Evolutionary conservation across 805 yeast genomes (phyloP).

Genomic region (Candida orba): DNA sequence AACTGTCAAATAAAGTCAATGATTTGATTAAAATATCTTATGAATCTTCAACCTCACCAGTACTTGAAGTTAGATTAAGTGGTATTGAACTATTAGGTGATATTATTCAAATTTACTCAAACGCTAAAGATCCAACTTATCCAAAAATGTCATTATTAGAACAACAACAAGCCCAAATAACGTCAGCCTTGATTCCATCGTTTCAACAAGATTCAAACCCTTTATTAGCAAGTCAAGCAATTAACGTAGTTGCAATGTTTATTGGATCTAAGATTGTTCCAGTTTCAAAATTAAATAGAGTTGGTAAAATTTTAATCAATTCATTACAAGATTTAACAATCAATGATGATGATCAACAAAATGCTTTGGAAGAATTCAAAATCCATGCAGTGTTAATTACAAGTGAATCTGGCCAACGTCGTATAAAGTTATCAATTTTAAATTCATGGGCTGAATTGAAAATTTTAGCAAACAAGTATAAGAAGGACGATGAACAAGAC

Average conservation of each 20-base stretch:
- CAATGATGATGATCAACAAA: constrained; percentile 16
- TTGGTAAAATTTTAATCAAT: constrained; percentile 56
- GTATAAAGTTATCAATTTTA: constrained; percentile 52
- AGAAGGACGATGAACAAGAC: constrained; percentile 22
- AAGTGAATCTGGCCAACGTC: constrained; percentile 34
- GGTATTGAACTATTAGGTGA: constrained; percentile 66
- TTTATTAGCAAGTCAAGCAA: constrained; percentile 66
- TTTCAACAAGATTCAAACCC: constrained; percentile 70
- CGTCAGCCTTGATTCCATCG: constrained; percentile 83
- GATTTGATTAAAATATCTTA: constrained; percentile 76
- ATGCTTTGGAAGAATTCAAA: constrained; percentile 26
- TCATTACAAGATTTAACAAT: constrained; percentile 51
- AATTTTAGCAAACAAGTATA: constrained; percentile 20
- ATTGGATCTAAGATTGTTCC: constrained; percentile 53
- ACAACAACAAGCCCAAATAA: constrained; percentile 92
- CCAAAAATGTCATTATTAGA: constrained; percentile 67
- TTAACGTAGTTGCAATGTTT: constrained; percentile 71
- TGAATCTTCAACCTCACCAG: constrained; percentile 69
- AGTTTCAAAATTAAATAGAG: constrained; percentile 41
- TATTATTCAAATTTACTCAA: constrained; percentile 53
- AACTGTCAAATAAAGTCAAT: constrained; percentile 39
- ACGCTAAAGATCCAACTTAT: constrained; percentile 61
- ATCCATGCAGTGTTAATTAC: constrained; percentile 50
- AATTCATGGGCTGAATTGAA: constrained; percentile 70
- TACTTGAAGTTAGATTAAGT: constrained; percentile 47